These are phyloP conservation scores for Agarophyton chilense DNA, from an alignment of 23 red algal species.

Conservation along the genomic window DNA sequence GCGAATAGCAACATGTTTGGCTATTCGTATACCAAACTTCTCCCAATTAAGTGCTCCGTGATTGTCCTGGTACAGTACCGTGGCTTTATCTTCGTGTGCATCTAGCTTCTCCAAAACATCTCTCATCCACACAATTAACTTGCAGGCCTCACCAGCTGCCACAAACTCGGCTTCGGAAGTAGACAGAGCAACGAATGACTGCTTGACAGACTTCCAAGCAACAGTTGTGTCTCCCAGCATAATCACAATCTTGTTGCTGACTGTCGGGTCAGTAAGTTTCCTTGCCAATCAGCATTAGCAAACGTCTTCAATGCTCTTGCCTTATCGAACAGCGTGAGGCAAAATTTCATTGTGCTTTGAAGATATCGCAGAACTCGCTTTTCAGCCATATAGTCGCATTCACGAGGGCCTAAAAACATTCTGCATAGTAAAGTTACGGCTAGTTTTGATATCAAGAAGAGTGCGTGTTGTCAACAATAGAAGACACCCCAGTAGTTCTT, in stretches of 20 bases:
- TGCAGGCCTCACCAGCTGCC: not conserved
- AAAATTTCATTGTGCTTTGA: not conserved
- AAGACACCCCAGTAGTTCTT: conserved; percentile 26
- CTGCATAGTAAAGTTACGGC: not conserved
- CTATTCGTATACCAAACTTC: not conserved
- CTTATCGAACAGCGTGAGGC: not conserved
- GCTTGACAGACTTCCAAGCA: not conserved
- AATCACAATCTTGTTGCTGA: not conserved
- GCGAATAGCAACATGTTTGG: conserved; percentile 38
- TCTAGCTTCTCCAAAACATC: not conserved
- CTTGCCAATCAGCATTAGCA: conserved; percentile 2
- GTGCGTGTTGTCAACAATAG: conserved; percentile 1
- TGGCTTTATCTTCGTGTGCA: not conserved
- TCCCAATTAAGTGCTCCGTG: conserved; percentile 1
- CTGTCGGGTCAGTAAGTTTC: not conserved
- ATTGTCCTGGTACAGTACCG: conserved; percentile 11
- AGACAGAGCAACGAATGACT: conserved; percentile 10
- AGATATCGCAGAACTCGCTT: not conserved
- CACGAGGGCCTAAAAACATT: not conserved
- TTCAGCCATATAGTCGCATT: not conserved
- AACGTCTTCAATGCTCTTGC: not conserved
- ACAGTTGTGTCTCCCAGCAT: not conserved
- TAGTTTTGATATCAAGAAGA: not conserved
- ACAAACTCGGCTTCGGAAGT: conserved; percentile 50
- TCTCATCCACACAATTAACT: conserved; percentile 11